phyloP scores from a whole-genome alignment of 345 rosid genomes.

The Gossypium anomalum region DNA sequence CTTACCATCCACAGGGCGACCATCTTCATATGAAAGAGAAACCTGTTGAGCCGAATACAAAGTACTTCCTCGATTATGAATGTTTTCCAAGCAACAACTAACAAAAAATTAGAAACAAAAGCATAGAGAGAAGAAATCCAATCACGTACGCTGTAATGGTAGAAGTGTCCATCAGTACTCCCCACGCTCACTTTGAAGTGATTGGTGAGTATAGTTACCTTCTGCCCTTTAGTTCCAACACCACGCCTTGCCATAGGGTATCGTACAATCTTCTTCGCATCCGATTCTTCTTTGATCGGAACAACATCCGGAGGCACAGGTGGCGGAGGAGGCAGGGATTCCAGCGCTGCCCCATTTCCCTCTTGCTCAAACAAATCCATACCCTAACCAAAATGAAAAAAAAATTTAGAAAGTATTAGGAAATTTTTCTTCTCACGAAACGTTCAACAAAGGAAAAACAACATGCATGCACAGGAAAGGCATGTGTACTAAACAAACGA shows the following conservation, averaged over 20 bases:
- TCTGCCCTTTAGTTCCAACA: constrained; percentile 56
- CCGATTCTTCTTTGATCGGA: constrained; percentile 34
- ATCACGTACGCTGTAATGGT: constrained; percentile 62
- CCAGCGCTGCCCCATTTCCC: constrained; percentile 33
- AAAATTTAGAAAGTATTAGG: background rate
- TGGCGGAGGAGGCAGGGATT: constrained; percentile 62
- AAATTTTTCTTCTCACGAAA: too few species aligned
- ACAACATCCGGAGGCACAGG: constrained; percentile 46
- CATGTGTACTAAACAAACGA: background rate
- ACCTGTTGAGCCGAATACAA: constrained; percentile 35
- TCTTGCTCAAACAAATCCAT: constrained; percentile 42
- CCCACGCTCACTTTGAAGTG: constrained; percentile 71
- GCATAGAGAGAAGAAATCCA: background rate
- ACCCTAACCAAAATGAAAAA: constrained; percentile 17
- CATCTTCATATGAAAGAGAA: constrained; percentile 61
- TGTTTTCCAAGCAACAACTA: background rate
- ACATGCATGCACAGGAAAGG: background rate
- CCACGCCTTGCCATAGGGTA: constrained; percentile 69
- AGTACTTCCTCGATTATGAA: background rate
- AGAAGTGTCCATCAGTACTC: constrained; percentile 50
- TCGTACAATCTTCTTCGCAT: constrained; percentile 40
- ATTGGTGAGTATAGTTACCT: constrained; percentile 51
- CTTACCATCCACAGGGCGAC: too few species aligned
- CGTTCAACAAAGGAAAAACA: background rate
- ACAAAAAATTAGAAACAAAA: background rate